These are phyloP conservation scores for Teunomyces pallodes DNA, from an alignment of 805 yeast species.

Conservation along the genomic window DNA sequence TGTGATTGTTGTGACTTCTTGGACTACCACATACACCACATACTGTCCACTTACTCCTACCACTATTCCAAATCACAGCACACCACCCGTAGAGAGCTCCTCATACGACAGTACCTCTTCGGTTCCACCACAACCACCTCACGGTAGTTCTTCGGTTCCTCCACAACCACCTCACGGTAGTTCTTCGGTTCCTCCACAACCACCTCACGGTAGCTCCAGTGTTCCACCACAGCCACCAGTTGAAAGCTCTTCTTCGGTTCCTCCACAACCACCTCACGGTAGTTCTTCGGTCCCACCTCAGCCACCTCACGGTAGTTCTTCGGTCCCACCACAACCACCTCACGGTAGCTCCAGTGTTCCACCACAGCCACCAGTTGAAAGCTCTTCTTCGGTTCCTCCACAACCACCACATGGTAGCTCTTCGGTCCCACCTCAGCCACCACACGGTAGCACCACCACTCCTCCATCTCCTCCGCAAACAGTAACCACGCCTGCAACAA, in stretches of 20 bases:
- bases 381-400: too few relatives aligned
- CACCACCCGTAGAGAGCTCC: too few relatives aligned
- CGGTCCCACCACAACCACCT: neutral
- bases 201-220: neutral
- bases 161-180: neutral
- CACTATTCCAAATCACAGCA: neutral
- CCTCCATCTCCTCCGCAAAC: neutral
- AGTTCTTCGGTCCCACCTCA: neutral
- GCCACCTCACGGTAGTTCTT: neutral
- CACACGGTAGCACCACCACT: neutral
- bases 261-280: too few relatives aligned
- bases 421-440: too few relatives aligned
- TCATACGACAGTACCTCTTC: neutral
- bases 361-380: neutral
- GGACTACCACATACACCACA: conserved; percentile 19
- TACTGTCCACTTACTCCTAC: conserved; percentile 16
- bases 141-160: too few relatives aligned
- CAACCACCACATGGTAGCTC: too few relatives aligned
- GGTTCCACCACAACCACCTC: neutral
- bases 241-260: neutral
- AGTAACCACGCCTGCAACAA: conserved; percentile 10
- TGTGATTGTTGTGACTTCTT: conserved; percentile 4
- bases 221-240: neutral
- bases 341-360: neutral
- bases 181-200: neutral